Percentiles rank a stretch among this genome's conserved stretches.
Conservation (phyloP, 495 filamentous ascomycete species). For the Venustampulla echinocandica region DNA sequence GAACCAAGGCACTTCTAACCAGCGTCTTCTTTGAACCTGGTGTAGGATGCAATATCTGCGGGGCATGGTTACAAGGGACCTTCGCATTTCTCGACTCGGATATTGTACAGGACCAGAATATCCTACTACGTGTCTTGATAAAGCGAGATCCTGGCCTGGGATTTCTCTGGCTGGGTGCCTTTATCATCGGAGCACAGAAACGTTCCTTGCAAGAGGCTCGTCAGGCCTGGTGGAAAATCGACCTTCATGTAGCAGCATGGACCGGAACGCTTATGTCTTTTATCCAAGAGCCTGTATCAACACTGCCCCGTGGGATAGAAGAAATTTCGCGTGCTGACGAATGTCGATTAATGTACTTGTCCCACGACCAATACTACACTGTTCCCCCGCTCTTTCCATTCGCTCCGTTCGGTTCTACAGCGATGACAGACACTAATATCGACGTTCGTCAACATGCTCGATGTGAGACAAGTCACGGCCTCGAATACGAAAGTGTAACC, state of each 20-base stretch:
- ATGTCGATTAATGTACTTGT: slow-evolving; percentile 20
- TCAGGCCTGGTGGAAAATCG: slow-evolving; percentile 18
- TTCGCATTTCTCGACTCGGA: slow-evolving; percentile 21
- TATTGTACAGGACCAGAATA: slow-evolving; percentile 12
- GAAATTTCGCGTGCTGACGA: slow-evolving; percentile 19
- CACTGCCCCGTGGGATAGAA: slow-evolving; percentile 3
- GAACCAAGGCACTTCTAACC: slow-evolving; percentile 16
- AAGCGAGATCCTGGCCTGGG: slow-evolving; percentile 14
- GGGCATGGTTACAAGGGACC: slow-evolving; percentile 16
- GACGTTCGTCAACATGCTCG: slow-evolving; percentile 18
- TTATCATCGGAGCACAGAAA: slow-evolving; percentile 14
- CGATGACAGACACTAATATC: slow-evolving; percentile 15
- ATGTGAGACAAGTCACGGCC: slow-evolving; percentile 13
- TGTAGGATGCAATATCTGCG: slow-evolving; percentile 19
- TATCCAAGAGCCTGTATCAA: slow-evolving; percentile 16
- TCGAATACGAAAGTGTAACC: slow-evolving; percentile 16
- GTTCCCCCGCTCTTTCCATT: slow-evolving; percentile 20
- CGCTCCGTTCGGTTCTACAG: slow-evolving; percentile 17
- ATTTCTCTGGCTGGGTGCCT: slow-evolving; percentile 19
- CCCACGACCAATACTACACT: slow-evolving; percentile 15
- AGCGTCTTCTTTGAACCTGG: slow-evolving; percentile 18
- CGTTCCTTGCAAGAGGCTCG: slow-evolving; percentile 15
- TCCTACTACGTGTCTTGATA: slow-evolving; percentile 13
- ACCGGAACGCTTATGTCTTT: slow-evolving; percentile 21
- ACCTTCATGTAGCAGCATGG: slow-evolving; percentile 17